These are phyloP conservation scores for Eucalyptus decipiens DNA, from an alignment of 345 rosid genomes.

Conservation along the genomic window DNA sequence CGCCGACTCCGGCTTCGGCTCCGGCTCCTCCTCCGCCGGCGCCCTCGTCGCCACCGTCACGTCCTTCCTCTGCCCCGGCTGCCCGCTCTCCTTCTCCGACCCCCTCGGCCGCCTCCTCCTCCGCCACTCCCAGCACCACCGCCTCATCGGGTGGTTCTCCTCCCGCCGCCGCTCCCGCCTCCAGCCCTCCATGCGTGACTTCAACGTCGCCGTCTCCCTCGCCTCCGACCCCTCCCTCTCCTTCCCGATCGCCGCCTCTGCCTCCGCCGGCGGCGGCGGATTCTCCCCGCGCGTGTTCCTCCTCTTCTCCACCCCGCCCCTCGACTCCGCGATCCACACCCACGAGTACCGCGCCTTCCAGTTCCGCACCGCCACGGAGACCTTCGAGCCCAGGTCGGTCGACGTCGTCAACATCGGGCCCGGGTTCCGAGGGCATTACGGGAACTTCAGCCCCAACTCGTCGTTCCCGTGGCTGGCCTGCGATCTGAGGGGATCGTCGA, in stretches of 20 bases:
- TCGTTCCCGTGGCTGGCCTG: conserved; percentile 43
- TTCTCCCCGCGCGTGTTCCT: conserved; percentile 51
- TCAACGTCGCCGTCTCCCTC: conserved; percentile 40
- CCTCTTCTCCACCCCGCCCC: conserved; percentile 52
- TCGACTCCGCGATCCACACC: conserved; percentile 55
- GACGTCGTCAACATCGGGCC: conserved; percentile 78
- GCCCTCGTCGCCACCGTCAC: conserved; percentile 55
- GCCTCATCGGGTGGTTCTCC: conserved; percentile 83
- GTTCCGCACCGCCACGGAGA: conserved; percentile 13
- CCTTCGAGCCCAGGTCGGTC: conserved; percentile 47
- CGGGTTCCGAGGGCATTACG: conserved; percentile 68
- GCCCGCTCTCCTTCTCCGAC: conserved; percentile 60
- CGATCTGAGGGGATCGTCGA: conserved; percentile 34
- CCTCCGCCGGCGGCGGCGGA: neutral
- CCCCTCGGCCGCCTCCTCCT: conserved; percentile 33
- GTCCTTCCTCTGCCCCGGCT: conserved; percentile 45
- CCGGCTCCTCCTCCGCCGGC: conserved; percentile 31
- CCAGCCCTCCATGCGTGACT: conserved; percentile 82
- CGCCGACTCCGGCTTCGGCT: neutral
- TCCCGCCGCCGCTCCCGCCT: conserved; percentile 56
- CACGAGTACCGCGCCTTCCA: conserved; percentile 79
- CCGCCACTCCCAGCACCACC: conserved; percentile 2
- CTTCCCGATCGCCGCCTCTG: conserved; percentile 25
- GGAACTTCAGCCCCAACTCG: conserved; percentile 53
- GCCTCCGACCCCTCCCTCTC: conserved; percentile 17